Conservation (phyloP, 306 rosid genomes). For the Cicer bijugum region DNA sequence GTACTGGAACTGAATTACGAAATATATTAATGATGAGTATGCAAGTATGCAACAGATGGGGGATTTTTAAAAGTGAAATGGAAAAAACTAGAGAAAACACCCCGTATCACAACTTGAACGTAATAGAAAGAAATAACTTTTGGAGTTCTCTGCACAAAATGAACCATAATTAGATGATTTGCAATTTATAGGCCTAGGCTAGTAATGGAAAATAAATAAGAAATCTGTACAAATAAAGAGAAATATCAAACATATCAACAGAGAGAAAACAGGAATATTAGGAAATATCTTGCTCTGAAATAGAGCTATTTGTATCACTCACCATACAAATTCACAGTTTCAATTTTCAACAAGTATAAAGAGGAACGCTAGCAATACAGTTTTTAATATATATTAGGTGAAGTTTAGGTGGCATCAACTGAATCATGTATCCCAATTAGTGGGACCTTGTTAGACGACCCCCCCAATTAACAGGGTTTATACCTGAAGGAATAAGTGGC, state of each 20-base stretch:
- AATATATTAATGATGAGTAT: neutral
- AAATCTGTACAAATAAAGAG: neutral
- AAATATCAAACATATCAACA: neutral
- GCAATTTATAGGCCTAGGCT: neutral
- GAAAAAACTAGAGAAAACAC: neutral
- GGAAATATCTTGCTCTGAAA: neutral
- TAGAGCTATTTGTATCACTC: neutral
- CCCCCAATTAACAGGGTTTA: too few species aligned
- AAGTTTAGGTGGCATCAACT: too few species aligned
- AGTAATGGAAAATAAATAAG: neutral
- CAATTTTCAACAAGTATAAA: too few species aligned
- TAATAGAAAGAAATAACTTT: too few species aligned
- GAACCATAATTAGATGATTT: neutral
- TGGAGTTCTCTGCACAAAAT: neutral
- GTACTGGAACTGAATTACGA: neutral
- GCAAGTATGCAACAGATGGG: neutral
- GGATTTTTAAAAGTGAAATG: neutral
- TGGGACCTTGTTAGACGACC: too few species aligned
- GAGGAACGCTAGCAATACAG: too few species aligned
- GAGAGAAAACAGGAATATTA: neutral
- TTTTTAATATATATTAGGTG: too few species aligned
- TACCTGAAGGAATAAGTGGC: too few species aligned
- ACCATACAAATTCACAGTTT: too few species aligned
- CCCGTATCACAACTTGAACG: neutral
- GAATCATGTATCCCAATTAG: too few species aligned